Base-by-base conservation (phyloP, 2,329 filamentous ascomycete genomes). In the Incumbomyces lentus region DNA sequence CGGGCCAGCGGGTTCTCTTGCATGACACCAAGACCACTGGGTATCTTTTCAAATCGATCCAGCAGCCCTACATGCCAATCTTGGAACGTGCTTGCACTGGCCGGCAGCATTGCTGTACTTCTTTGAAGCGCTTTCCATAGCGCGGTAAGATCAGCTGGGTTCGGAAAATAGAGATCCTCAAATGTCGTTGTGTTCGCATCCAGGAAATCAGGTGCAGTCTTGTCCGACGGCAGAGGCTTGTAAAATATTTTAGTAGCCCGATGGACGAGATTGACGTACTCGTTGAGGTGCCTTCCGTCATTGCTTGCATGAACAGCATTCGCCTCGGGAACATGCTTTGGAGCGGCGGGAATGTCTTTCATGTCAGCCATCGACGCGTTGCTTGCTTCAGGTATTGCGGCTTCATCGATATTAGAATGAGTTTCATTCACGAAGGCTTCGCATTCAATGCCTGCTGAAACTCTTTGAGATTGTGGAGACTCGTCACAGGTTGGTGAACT, bases 241-340 rank as follows among this genome's bases (percentile, higher is more conserved):
- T 71, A 80, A 48, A 81, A 70, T 16, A 79, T 63, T 53, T 80
- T 81, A 63, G 76, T 68, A 1, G 74, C 74, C n/a, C 73, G 68
- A 40, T 64, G 63, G 2, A 61, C 55, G 19, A 45, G 36, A 68
- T 62, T 7, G 49, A 32, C 19, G 62, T 54, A 31, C 46, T 60
- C 40, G 19, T 37, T 45, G 6, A 8, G 3, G n/a, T 5, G 6
- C n/a, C 26, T 4, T 26, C 22, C 22, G 22, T 8, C 8, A 4
- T 26, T 8, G 22, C 22, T 26, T 26, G 22, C 22, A 8, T 26
- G 5, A 26, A 4, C 8, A 17, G 12, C 12, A 58, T 48, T 1
- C 56, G 49, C 8, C n/a, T 36, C 54, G 57, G 33, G 33, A n/a
- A n/a, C 11, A 6, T 17, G 13, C 13, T 35, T 12, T 17, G 13